Evolutionary conservation across 2,329 filamentous ascomycete species (phyloP), one percentile per base, ranked within the genome.

Genomic region (Fusarium beomiforme): DNA sequence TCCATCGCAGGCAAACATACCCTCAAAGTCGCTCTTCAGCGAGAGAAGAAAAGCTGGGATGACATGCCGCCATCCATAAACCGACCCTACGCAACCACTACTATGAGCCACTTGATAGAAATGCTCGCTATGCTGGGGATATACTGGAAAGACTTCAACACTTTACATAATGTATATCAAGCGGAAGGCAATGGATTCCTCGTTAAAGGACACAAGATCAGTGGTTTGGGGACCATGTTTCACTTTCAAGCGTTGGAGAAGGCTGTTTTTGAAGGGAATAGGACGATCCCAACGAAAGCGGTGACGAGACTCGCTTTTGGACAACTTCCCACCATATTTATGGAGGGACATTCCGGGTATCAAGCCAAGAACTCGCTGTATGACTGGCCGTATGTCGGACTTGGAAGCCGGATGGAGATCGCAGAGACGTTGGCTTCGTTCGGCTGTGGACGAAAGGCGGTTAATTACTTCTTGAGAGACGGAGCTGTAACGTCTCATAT

Each of bases 121-220:
- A 63, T 67, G n/a, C 49, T 67, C 23, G 49, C 63, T 17, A 67
- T 67, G 64, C 13, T 67, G 2, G 64, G 63, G 6, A 56, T 67
- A 6, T 67, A 67, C 47, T 67, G 64, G 64, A 34, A 34, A 3
- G 56, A 67, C 26, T 67, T 67, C n/a, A 67, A 67, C 6, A 29
- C 33, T 4, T 44, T 50, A 1, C 39, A 67, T 10, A 42, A 49
- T 19, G 33, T 67, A 4, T 67, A 67, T 23, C 64, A 67, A 56
- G 63, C 64, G 3, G 64, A 67, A 21, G 64, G 64, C 0, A 67
- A 67, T 2, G 64, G 64, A 1, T 67, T 62, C 0, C 26, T 67
- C 1, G 64, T 67, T 1, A 67, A 67, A 24, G 64, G 64, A 0
- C 47, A 67, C 2, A 67, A 63, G 26, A 67, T 67, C 10, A 67